Conservation (phyloP, 495 filamentous ascomycete species). For the Tuber calosporum region DNA sequence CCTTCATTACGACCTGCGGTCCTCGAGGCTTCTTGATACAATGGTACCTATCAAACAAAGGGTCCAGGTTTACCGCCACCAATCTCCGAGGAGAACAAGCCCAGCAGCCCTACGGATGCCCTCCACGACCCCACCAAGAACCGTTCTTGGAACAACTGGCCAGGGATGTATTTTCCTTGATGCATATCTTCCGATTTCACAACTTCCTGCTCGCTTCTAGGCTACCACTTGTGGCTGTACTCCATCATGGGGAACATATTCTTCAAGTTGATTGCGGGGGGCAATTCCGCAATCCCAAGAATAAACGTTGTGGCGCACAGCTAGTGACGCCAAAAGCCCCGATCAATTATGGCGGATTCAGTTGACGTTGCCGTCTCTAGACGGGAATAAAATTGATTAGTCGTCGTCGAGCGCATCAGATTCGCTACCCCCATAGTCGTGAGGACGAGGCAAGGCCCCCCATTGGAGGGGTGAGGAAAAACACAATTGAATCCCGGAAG, state of each 20-base stretch:
- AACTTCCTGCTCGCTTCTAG: constrained; percentile 42
- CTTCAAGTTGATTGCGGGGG: constrained; percentile 23
- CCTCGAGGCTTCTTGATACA: background rate
- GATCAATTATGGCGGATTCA: constrained; percentile 34
- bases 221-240: constrained; percentile 37
- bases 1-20: background rate
- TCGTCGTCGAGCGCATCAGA: constrained; percentile 7
- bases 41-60: constrained; percentile 6
- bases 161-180: constrained; percentile 14
- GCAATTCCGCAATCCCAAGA: constrained; percentile 28
- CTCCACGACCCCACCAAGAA: constrained; percentile 10
- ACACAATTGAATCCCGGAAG: constrained; percentile 7
- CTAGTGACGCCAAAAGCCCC: constrained; percentile 19
- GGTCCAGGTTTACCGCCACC: constrained; percentile 8
- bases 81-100: constrained; percentile 23
- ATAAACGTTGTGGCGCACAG: constrained; percentile 7
- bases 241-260: constrained; percentile 35
- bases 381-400: too few species aligned
- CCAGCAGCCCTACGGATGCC: constrained; percentile 16
- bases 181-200: constrained; percentile 41
- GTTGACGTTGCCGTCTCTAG: constrained; percentile 22
- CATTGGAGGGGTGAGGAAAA: constrained; percentile 10
- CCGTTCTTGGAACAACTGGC: constrained; percentile 11
- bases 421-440: constrained; percentile 1
- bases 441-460: constrained; percentile 35